Evolutionary conservation across 2,329 filamentous ascomycete genomes (phyloP).

Genomic region (Trichothecium roseum): DNA sequence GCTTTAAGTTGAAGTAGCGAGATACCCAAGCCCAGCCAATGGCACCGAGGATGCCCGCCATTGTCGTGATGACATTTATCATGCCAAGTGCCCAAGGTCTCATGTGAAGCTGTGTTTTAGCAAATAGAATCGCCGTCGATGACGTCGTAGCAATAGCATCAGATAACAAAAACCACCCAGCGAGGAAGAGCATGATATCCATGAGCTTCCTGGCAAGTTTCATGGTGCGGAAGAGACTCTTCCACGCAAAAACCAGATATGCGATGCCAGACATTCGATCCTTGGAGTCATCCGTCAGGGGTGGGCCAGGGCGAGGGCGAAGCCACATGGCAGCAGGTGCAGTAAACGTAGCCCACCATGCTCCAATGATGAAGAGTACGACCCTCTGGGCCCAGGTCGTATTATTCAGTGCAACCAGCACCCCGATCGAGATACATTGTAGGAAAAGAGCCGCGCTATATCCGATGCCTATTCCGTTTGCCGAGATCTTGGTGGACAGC

Average conservation of each 20-base stretch:
- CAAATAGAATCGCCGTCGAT: constrained; percentile 89
- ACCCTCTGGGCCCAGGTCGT: constrained; percentile 79
- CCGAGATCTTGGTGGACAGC: constrained; percentile 83
- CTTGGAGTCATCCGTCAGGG: constrained; percentile 40
- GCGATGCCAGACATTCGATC: constrained; percentile 42
- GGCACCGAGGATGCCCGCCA: constrained; percentile 75
- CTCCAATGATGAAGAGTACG: constrained; percentile 75
- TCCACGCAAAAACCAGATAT: constrained; percentile 80
- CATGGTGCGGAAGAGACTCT: constrained; percentile 70
- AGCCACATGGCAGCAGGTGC: constrained; percentile 83
- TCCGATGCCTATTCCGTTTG: constrained; percentile 85
- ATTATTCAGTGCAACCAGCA: constrained; percentile 63
- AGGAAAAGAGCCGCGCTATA: constrained; percentile 80
- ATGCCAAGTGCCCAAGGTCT: constrained; percentile 75
- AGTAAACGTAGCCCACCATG: constrained; percentile 91
- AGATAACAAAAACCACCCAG: constrained; percentile 87
- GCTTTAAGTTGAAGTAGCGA: constrained; percentile 54
- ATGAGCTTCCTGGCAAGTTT: constrained; percentile 61
- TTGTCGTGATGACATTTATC: constrained; percentile 87
- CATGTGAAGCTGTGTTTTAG: constrained; percentile 90
- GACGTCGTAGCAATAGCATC: constrained; percentile 93
- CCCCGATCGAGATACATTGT: constrained; percentile 69
- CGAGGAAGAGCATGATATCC: constrained; percentile 70
- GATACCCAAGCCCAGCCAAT: constrained; percentile 83
- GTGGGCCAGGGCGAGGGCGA: constrained; percentile 78